Conservation (phyloP, 2,329 filamentous ascomycete genomes). For the Dactylellina haptotyla region DNA sequence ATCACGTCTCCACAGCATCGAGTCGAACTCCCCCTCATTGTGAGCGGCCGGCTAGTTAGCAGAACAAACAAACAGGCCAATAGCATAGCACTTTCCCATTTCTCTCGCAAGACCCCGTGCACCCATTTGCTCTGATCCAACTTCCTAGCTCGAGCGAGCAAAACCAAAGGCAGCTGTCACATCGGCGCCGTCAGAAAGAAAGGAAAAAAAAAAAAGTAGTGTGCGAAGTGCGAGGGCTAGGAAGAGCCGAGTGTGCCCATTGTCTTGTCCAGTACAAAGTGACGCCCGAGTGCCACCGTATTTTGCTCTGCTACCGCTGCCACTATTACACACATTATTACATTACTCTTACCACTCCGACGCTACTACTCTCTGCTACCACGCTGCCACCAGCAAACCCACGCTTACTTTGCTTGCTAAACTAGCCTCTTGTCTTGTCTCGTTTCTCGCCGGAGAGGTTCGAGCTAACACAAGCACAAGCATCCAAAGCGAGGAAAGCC, state of each 20-base stretch:
- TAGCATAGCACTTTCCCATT: constrained; percentile 53
- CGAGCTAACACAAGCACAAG: too few species aligned
- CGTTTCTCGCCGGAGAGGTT: neutral
- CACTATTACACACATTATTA: neutral
- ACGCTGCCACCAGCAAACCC: neutral
- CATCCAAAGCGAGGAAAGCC: too few species aligned
- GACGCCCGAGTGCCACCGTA: neutral
- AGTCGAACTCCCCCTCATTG: constrained; percentile 18
- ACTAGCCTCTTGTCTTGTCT: constrained; percentile 6
- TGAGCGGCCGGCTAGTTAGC: constrained; percentile 11
- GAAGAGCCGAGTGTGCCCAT: constrained; percentile 15
- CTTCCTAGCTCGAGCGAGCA: constrained; percentile 52
- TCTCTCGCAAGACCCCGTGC: constrained; percentile 51
- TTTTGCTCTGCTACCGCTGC: neutral
- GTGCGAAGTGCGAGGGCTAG: constrained; percentile 7
- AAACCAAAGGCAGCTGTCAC: constrained; percentile 52
- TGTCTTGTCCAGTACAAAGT: constrained; percentile 49
- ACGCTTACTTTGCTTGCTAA: neutral
- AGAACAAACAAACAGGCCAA: constrained; percentile 37
- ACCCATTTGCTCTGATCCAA: constrained; percentile 44
- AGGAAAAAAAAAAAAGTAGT: neutral
- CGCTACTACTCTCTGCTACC: constrained; percentile 10
- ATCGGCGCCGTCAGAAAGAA: neutral
- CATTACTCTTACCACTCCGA: constrained; percentile 3
- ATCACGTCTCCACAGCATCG: constrained; percentile 9